Conservation (phyloP, 768 basidiomycete species). For the Amanita pseudoporphyria region DNA sequence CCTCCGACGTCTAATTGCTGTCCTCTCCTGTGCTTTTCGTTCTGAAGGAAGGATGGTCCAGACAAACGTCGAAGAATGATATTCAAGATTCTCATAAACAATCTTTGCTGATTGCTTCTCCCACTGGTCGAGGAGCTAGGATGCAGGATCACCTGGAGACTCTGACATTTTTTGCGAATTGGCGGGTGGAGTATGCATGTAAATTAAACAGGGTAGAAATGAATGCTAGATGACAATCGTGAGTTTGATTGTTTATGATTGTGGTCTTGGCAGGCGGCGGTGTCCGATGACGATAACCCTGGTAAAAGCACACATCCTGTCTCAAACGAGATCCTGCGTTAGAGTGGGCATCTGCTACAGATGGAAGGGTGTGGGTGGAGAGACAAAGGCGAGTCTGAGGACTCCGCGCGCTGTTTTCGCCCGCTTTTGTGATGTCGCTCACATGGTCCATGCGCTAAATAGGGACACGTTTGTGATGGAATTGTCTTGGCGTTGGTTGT, state of each 20-base stretch:
- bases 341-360: conserved; percentile 17
- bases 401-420: background rate
- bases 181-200: background rate
- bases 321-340: conserved; percentile 13
- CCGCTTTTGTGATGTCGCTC: background rate
- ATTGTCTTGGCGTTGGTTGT: background rate
- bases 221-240: conserved; percentile 17
- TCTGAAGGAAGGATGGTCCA: conserved; percentile 63
- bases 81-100: conserved; percentile 64
- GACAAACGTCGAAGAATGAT: conserved; percentile 79
- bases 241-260: conserved; percentile 12
- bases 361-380: conserved; percentile 64
- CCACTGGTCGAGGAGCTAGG: conserved; percentile 83
- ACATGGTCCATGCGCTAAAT: background rate
- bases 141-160: conserved; percentile 89
- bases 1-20: conserved; percentile 76
- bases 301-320: conserved; percentile 82
- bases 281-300: conserved; percentile 72
- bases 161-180: conserved; percentile 5
- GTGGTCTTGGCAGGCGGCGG: conserved; percentile 10
- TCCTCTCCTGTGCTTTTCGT: conserved; percentile 44
- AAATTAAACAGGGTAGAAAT: background rate
- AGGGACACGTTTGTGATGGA: background rate
- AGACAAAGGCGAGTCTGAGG: conserved; percentile 86
- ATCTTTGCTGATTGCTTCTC: conserved; percentile 87